Conservation (phyloP, 23 red algal genomes). For the Gracilaria caudata region DNA sequence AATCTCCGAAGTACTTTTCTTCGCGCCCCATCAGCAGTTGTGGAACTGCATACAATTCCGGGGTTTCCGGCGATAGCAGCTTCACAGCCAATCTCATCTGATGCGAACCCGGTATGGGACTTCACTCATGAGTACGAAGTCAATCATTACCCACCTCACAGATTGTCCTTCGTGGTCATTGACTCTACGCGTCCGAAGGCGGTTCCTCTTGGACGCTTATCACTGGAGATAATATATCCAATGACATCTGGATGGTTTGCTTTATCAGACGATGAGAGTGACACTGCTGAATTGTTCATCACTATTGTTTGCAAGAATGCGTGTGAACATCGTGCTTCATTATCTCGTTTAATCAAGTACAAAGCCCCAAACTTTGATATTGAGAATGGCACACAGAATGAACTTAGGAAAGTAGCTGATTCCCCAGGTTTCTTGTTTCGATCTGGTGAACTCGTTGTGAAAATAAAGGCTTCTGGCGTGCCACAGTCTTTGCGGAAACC, state of each 20-base stretch:
- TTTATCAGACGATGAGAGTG: background rate
- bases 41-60: conserved; percentile 26
- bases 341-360: background rate
- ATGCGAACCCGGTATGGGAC: conserved; percentile 26
- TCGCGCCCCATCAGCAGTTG: conserved; percentile 18
- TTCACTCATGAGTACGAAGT: conserved; percentile 20
- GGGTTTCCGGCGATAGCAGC: background rate
- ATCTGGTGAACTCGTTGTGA: conserved; percentile 32
- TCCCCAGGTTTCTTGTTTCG: conserved; percentile 48
- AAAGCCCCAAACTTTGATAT: background rate
- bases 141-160: conserved; percentile 15
- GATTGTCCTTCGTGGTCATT: background rate
- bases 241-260: conserved; percentile 17
- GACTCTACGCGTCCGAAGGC: conserved; percentile 10
- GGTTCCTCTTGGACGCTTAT: background rate
- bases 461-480: conserved; percentile 25
- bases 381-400: background rate
- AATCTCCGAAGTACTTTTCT: conserved; percentile 17
- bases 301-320: conserved; percentile 14
- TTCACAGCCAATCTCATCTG: background rate
- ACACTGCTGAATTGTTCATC: conserved; percentile 14
- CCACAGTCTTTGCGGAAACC: conserved; percentile 12
- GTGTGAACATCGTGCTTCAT: background rate
- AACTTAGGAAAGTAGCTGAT: conserved; percentile 34
- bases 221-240: conserved; percentile 1